phyloP scores from a whole-genome alignment of 176 grass and related monocot species.

The Carex myosuroides region DNA sequence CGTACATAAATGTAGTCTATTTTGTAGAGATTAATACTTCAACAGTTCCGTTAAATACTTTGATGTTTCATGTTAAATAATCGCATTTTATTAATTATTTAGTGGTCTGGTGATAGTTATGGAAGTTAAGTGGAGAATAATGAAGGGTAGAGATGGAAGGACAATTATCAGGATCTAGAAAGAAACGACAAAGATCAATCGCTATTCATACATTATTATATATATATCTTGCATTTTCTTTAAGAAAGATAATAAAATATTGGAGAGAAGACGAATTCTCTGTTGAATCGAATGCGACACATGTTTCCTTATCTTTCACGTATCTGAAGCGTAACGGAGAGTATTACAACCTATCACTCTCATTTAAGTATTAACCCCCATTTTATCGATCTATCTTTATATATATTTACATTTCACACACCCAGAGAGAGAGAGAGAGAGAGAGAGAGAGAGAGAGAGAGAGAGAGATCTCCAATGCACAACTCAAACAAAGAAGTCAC shows the following conservation, averaged over 20 bases:
- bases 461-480: background rate
- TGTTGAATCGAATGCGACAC: background rate
- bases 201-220: background rate
- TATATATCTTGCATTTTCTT: background rate
- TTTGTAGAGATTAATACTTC: too few species aligned
- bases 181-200: background rate
- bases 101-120: too few species aligned
- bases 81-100: too few species aligned
- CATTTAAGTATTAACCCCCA: background rate
- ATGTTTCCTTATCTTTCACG: background rate
- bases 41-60: too few species aligned
- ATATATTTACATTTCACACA: background rate
- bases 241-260: background rate
- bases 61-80: too few species aligned
- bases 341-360: slow-evolving; percentile 2
- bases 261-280: background rate
- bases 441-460: background rate
- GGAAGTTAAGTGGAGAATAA: too few species aligned
- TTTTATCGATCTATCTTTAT: background rate
- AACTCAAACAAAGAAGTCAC: background rate
- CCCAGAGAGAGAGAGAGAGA: background rate
- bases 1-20: too few species aligned
- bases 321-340: slow-evolving; percentile 18
- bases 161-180: too few species aligned
- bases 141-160: too few species aligned